These are phyloP conservation scores for barley (Hordeum vulgare) DNA, from an alignment of 176 grass and related monocot genomes.

Conservation along the genomic window DNA sequence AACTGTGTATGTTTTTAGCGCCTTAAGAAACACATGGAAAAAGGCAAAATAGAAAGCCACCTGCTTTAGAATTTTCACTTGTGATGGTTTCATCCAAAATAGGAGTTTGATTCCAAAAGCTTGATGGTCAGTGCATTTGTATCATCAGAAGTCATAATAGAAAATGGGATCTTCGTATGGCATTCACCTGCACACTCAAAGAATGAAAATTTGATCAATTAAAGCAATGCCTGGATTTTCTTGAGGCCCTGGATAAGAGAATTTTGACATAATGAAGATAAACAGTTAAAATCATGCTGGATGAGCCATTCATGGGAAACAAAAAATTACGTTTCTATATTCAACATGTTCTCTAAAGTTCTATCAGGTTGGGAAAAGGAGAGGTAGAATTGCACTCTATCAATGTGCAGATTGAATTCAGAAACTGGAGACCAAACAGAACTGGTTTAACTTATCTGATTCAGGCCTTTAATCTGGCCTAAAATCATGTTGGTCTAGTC, in stretches of 20 bases:
- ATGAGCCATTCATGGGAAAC: neutral
- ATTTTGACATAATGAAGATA: neutral
- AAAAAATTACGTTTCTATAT: neutral
- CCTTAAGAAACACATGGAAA: neutral
- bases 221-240: neutral
- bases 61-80: conserved; percentile 96
- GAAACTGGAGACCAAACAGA: neutral
- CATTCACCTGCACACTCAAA: conserved; percentile 29
- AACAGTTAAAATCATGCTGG: neutral
- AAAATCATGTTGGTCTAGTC: neutral
- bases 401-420: neutral
- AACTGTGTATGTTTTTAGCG: neutral
- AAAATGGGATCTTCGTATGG: conserved; percentile 68
- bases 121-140: conserved; percentile 68
- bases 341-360: neutral
- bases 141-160: conserved; percentile 97
- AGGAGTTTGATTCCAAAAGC: conserved; percentile 83
- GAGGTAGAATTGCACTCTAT: neutral
- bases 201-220: conserved; percentile 6
- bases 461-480: neutral
- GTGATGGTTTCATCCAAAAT: conserved; percentile 84
- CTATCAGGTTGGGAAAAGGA: neutral
- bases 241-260: neutral
- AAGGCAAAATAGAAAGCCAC: conserved; percentile 25
- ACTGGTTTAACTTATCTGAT: neutral